These are phyloP conservation scores for Cyamopsis tetragonoloba DNA, from an alignment of 306 rosid species.

Conservation along the genomic window DNA sequence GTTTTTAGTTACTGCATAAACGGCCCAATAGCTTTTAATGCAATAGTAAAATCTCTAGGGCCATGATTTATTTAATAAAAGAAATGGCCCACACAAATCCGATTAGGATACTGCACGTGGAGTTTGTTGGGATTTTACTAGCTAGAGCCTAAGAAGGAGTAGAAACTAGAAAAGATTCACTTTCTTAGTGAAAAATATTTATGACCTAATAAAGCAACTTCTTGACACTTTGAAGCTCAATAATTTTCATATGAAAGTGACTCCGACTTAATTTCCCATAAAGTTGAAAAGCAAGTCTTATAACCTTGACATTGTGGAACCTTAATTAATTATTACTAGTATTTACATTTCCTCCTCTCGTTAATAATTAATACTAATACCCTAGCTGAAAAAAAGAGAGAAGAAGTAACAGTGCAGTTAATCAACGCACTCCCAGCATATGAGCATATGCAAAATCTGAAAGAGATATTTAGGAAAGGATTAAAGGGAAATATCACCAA, in stretches of 20 bases:
- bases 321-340: too few species aligned
- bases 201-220: slow-evolving; percentile 1
- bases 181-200: neutral
- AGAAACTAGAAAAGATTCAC: neutral
- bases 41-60: neutral
- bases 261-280: slow-evolving; percentile 10
- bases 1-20: neutral
- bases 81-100: neutral
- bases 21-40: neutral
- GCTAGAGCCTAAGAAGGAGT: too few species aligned
- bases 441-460: too few species aligned
- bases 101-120: neutral
- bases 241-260: slow-evolving; percentile 27
- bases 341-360: neutral
- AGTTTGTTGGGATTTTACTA: neutral
- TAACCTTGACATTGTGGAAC: neutral
- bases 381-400: too few species aligned
- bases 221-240: slow-evolving; percentile 11
- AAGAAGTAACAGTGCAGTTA: too few species aligned
- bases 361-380: too few species aligned
- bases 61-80: neutral
- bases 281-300: slow-evolving; percentile 24
- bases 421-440: too few species aligned
- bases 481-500: neutral
- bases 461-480: too few species aligned